Evolutionary conservation across 495 filamentous ascomycete species (phyloP).

Genomic region (Staphylotrichum tortipilum): DNA sequence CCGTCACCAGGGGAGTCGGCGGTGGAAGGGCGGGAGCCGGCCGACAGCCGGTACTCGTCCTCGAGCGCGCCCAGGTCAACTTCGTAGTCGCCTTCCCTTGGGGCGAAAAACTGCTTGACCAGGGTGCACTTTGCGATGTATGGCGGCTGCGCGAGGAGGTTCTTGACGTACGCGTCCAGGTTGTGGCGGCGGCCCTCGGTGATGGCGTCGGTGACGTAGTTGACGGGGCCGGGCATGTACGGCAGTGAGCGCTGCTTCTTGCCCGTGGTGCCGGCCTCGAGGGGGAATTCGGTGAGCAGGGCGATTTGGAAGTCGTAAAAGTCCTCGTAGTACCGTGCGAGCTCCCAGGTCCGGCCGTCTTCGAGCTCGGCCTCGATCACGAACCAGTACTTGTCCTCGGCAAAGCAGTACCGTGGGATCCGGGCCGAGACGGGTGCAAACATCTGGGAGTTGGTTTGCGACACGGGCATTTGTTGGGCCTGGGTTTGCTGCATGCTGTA

Average conservation of each 20-base stretch:
- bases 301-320: conserved; percentile 99
- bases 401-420: conserved; percentile 91
- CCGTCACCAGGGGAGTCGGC: conserved; percentile 43
- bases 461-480: conserved; percentile 26
- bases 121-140: conserved; percentile 77
- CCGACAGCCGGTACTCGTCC: conserved; percentile 62
- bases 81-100: conserved; percentile 85
- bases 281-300: conserved; percentile 85
- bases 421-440: conserved; percentile 59
- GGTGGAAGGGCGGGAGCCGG: conserved; percentile 64
- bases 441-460: conserved; percentile 37
- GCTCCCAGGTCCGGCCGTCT: conserved; percentile 83
- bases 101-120: conserved; percentile 83
- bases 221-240: conserved; percentile 98
- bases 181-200: conserved; percentile 86
- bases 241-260: conserved; percentile 72
- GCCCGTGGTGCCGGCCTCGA: conserved; percentile 78
- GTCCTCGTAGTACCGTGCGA: conserved; percentile 91
- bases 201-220: conserved; percentile 94
- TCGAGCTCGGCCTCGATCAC: conserved; percentile 88
- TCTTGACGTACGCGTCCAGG: conserved; percentile 90
- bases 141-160: conserved; percentile 69
- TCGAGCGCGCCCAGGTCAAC: conserved; percentile 61
- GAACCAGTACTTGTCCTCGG: conserved; percentile 98
- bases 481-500: conserved; percentile 17